phyloP scores from a whole-genome alignment of 129 eudicot species.

The Ambrosia trifida region DNA sequence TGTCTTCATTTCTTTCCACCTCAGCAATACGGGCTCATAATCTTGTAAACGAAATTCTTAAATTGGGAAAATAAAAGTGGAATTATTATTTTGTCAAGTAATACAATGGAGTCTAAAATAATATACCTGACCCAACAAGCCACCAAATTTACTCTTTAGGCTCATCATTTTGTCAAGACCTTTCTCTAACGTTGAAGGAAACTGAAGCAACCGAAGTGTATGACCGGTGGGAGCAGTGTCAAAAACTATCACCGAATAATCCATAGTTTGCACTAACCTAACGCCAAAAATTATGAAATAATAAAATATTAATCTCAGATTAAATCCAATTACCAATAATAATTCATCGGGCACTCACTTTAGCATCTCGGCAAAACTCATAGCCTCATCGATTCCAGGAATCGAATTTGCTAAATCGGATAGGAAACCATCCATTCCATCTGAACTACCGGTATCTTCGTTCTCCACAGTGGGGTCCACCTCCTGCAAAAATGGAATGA shows the following conservation, averaged over 20 bases:
- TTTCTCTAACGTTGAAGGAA: conserved; percentile 93
- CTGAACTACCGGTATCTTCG: conserved; percentile 55
- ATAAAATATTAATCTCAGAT: background rate
- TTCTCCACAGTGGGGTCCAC: conserved; percentile 95
- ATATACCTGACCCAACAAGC: conserved; percentile 83
- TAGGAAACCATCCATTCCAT: conserved; percentile 73
- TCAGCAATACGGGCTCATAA: background rate
- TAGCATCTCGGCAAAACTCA: conserved; percentile 99
- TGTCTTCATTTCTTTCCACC: background rate
- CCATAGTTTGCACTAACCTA: conserved; percentile 98
- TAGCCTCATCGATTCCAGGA: conserved; percentile 98
- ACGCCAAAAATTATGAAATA: background rate
- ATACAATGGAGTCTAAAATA: background rate
- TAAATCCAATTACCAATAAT: too few relatives aligned
- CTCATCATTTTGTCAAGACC: conserved; percentile 89
- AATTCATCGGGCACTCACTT: conserved; percentile 63
- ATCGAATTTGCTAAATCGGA: conserved; percentile 92
- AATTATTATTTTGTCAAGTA: background rate
- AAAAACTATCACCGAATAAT: conserved; percentile 93
- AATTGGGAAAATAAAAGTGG: background rate
- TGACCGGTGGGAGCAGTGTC: conserved; percentile 99
- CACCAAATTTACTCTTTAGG: conserved; percentile 89
- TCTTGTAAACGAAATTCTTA: background rate
- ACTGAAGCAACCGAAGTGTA: conserved; percentile 87
- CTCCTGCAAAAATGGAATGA: conserved; percentile 51